Conservation (phyloP, 768 basidiomycete species). For the Lactarius pseudohatsudake region DNA sequence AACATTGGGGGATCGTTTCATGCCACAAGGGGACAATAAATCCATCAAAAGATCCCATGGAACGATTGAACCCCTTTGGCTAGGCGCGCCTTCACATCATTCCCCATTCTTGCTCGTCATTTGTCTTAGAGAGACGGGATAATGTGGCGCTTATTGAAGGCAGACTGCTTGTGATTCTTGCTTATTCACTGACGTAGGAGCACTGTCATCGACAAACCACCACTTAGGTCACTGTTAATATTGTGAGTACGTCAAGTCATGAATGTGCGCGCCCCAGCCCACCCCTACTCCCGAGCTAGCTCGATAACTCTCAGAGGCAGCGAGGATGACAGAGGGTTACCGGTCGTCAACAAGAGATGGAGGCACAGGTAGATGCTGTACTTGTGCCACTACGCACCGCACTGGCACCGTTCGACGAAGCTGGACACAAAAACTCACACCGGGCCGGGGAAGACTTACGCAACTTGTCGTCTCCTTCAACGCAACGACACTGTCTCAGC, state of each 20-base stretch:
- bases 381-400: not conserved
- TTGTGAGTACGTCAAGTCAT: not conserved
- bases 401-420: not conserved
- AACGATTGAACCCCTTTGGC: not conserved
- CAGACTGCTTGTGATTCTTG: conserved; percentile 5
- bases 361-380: not conserved
- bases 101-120: not conserved
- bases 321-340: not conserved
- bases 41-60: not conserved
- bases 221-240: not conserved
- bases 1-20: not conserved
- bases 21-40: conserved; percentile 6
- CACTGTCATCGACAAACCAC: not conserved
- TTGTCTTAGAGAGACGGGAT: conserved; percentile 2
- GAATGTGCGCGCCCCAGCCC: not conserved
- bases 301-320: not conserved
- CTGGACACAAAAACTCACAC: not conserved
- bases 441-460: conserved; percentile 10
- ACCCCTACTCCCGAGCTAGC: not conserved
- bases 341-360: not conserved
- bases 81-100: not conserved
- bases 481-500: not conserved
- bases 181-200: not conserved
- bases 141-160: not conserved
- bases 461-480: conserved; percentile 8